Base-by-base conservation (phyloP, 768 basidiomycete genomes). In the Cubamyces lactineus region DNA sequence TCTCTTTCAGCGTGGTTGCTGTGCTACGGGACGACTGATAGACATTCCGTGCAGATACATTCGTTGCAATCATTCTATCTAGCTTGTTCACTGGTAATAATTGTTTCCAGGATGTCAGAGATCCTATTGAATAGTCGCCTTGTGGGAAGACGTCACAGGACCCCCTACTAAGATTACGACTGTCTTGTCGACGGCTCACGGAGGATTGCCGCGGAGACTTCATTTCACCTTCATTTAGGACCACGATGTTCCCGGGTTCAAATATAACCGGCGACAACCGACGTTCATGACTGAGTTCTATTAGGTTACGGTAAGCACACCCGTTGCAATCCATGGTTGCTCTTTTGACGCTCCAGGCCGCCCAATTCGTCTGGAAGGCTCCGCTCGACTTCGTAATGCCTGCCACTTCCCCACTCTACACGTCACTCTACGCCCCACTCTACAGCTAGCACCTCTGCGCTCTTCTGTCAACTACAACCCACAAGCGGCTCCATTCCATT, bases 141-240 rank as follows among this genome's bases (percentile, higher is more conserved):
- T 34, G 34, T 34, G 34, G 5, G 34, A 34, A 5, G 34, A 9
- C 4, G 9, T 34, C 9, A 11, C 34, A 34, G 34, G 4, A 11
- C 11, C 34, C n/a, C 9, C 34, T 34, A 34, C 34, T 34, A 9
- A 34, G 34, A 34, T 34, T 4, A 34, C 34, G 9, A 34, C 11
- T 34, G 34, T 34, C 34, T 34, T 34, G 34, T 21, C 41, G 23
- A 15, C 38, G 50, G 7, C 21, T 51, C 57, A 43, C 48, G 57
- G 50, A 42, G n/a, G 16, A 19, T 13, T 40, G 43, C 59, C 53
- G 59, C 59, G 59, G 59, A 46, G 34, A 49, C 24, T 50, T 60
- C 59, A 60, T 60, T 48, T 46, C 24, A 45, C 21, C 8, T 45
- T 53, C 59, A 60, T 53, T 60, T 60, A 26, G 13, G 43, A 26